Base-by-base conservation (phyloP, 768 basidiomycete species). In the Kwoniella botswanensis region DNA sequence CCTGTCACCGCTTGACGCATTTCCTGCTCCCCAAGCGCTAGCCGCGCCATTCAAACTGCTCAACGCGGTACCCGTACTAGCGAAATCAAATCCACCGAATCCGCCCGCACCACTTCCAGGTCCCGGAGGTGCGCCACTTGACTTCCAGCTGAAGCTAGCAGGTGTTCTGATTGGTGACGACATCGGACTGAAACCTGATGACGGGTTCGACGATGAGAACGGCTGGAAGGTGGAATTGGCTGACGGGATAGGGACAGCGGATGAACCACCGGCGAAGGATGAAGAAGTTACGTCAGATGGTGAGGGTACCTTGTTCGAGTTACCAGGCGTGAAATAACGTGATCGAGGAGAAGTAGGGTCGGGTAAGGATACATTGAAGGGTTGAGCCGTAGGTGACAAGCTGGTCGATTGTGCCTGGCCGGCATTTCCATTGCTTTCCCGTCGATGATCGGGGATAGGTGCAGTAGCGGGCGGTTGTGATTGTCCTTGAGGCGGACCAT, bases 331-430 rank as follows among this genome's bases (percentile, higher is more conserved):
- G 15, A 55, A 21, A 46, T 74, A 73, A 24, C 71, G n/a, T 18
- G 75, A 74, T 54, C 71, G 67, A 57, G 77, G 72, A 5, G 72
- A 74, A 3, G 72, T 76, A 13, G 74, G 46, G 18, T 58, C 60
- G 12, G 74, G 73, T 29, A 73, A 55, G 22, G 73, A 64, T 17
- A 70, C 61, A 41, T 63, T 76, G 74, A 81, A 81, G 0, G 79
- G 79, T 59, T 75, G 75, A 35, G 79, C 79, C 29, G 71, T 81
- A 15, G 79, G 79, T 15, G 78, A 79, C 13, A 81, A 68, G 9
- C 72, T 71, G 1, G 76, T 79, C 4, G 57, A 58, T 18, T 74
- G 35, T 43, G 54, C 24, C 35, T 63, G 35, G 63, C 41, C 55
- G 42, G 67, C 17, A n/a, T 46, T 68, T 18, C 62, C 43, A 29